Conservation (phyloP, 106 monocot genomes). For the Apostasia ramifera region DNA sequence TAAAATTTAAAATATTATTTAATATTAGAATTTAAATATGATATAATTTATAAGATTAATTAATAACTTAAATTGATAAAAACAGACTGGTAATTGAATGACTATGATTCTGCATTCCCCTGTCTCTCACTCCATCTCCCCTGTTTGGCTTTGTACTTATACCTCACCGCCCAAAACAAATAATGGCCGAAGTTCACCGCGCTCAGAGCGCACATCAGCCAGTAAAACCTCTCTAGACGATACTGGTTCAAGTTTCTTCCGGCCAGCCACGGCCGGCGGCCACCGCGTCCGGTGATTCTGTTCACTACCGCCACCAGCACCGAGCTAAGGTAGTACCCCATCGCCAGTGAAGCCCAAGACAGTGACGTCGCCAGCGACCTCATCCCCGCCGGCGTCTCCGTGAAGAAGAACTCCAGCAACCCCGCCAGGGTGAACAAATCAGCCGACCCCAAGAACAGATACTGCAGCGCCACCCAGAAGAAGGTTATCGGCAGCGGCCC, state of each 20-base stretch:
- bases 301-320: conserved; percentile 66
- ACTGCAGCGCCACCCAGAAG: conserved; percentile 88
- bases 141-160: conserved; percentile 52
- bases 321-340: conserved; percentile 84
- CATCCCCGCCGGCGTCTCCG: conserved; percentile 70
- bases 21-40: too few species aligned
- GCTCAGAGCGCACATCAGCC: conserved; percentile 75
- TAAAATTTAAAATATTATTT: too few species aligned
- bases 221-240: conserved; percentile 70
- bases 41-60: too few species aligned
- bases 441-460: conserved; percentile 73
- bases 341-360: conserved; percentile 64
- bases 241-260: conserved; percentile 56
- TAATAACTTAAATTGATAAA: too few species aligned
- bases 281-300: conserved; percentile 22
- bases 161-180: conserved; percentile 49
- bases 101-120: neutral
- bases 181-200: conserved; percentile 37
- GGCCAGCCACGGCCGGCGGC: conserved; percentile 39
- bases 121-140: neutral
- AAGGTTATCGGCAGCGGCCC: conserved; percentile 58
- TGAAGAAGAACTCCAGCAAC: conserved; percentile 87
- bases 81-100: too few species aligned
- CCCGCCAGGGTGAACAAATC: conserved; percentile 82
- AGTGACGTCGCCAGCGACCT: conserved; percentile 68